Evolutionary conservation across 495 filamentous ascomycete species (phyloP).

Genomic region (Penicillium nucicola): DNA sequence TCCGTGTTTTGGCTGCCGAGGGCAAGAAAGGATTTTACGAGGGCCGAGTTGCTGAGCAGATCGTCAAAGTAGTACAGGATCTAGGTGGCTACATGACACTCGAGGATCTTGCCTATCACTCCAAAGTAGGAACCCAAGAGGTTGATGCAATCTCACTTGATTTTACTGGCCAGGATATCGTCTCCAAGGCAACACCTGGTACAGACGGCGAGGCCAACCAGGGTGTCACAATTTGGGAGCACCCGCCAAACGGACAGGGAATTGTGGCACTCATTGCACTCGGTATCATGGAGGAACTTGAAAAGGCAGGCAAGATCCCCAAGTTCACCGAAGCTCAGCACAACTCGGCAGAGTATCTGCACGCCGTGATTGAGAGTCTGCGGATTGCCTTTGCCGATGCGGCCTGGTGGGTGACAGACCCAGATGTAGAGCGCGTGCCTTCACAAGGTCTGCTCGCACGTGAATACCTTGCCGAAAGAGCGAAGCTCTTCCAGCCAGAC

Average conservation of each 20-base stretch:
- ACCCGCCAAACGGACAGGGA: slow-evolving; percentile 97
- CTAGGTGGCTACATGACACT: slow-evolving; percentile 76
- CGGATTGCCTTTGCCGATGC: slow-evolving; percentile 93
- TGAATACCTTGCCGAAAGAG: slow-evolving; percentile 65
- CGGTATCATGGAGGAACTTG: slow-evolving; percentile 83
- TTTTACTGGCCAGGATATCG: slow-evolving; percentile 68
- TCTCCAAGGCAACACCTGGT: slow-evolving; percentile 42
- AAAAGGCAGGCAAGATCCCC: slow-evolving; percentile 66
- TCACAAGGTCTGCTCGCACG: slow-evolving; percentile 56
- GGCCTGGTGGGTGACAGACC: slow-evolving; percentile 85
- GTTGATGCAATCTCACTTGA: slow-evolving; percentile 77
- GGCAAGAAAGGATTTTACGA: slow-evolving; percentile 92
- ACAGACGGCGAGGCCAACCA: slow-evolving; percentile 43
- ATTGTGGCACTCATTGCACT: slow-evolving; percentile 93
- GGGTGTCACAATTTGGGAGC: slow-evolving; percentile 89
- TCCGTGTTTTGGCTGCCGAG: slow-evolving; percentile 71
- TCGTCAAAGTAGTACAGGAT: slow-evolving; percentile 73
- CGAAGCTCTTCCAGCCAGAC: slow-evolving; percentile 62
- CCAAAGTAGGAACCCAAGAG: slow-evolving; percentile 70
- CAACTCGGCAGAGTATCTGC: slow-evolving; percentile 77
- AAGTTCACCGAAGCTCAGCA: slow-evolving; percentile 66
- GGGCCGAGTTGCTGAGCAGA: slow-evolving; percentile 72
- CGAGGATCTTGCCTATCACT: slow-evolving; percentile 75
- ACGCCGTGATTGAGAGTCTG: slow-evolving; percentile 83
- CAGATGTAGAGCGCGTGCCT: slow-evolving; percentile 65